phyloP scores from a whole-genome alignment of 192 early-diverging fungal genomes.

The Coemansia sp. region DNA sequence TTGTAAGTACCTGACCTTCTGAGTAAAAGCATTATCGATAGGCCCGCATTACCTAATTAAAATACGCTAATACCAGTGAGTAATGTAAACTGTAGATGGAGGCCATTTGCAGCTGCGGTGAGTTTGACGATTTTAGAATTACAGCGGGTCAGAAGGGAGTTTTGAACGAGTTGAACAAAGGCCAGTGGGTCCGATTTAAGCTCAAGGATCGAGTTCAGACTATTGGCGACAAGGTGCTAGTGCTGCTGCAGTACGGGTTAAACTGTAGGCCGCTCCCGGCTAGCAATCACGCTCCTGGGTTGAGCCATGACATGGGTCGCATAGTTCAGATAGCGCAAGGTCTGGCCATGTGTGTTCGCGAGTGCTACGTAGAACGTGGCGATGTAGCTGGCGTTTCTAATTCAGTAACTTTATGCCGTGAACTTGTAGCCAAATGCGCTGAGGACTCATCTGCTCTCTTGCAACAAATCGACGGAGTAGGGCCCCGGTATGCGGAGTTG shows the following conservation, averaged over 20 bases:
- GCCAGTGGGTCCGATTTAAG: conserved; percentile 11
- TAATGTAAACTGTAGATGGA: conserved; percentile 29
- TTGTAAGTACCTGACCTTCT: conserved; percentile 24
- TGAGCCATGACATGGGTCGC: conserved; percentile 33
- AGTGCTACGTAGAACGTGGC: conserved; percentile 16
- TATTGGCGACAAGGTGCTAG: conserved; percentile 30
- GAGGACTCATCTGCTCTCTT: conserved; percentile 53
- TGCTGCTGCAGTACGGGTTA: conserved; percentile 43
- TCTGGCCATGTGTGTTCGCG: conserved; percentile 32
- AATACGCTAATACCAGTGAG: not conserved
- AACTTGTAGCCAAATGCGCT: conserved; percentile 48
- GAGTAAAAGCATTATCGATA: not conserved
- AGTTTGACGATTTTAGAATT: conserved; percentile 28
- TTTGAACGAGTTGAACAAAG: conserved; percentile 41
- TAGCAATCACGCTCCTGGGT: conserved; percentile 24
- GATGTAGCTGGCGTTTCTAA: conserved; percentile 17
- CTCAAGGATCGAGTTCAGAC: conserved; percentile 14
- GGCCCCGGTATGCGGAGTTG: conserved; percentile 52
- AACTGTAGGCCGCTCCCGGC: conserved; percentile 23
- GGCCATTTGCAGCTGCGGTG: conserved; percentile 20
- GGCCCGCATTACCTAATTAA: not conserved
- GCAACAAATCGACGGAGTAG: conserved; percentile 64
- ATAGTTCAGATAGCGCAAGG: conserved; percentile 21
- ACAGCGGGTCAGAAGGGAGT: conserved; percentile 41
- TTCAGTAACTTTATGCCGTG: conserved; percentile 33